Evolutionary conservation across 371 early-diverging fungal species (phyloP), one percentile per base, ranked within the genome.

Genomic region (Mortierella sp.): DNA sequence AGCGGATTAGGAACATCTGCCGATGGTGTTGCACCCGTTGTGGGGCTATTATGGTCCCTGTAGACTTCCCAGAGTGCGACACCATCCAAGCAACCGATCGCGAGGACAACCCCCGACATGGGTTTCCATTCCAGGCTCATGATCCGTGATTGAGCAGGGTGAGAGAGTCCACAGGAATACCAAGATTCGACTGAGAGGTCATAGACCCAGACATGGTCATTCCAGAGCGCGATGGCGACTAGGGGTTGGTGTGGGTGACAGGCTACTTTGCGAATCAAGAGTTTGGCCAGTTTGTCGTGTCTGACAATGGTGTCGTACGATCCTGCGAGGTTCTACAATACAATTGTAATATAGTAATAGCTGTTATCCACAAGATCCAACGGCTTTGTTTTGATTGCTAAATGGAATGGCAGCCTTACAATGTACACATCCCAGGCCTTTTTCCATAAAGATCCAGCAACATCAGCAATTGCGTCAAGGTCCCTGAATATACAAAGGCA

Each of bases 231-330:
- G 24, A 76, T 61, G 4, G 78, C 78, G 7, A 76, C 49, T 26
- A 76, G 43, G 9, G 65, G 62, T 43, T 65, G 78, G 23, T 70
- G 66, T 17, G 78, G 78, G 42, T 76, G 78, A 54, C 60, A 70
- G 4, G 78, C 70, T 2, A 76, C 55, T n/a, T 55, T 70, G 30
- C 70, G 64, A 55, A 70, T 76, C 54, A 69, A 43, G 7, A 69
- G 55, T 50, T 73, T 67, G 34, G 78, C 65, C 17, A 70, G 57
- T 49, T 61, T 65, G 62, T 72, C 72, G 58, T 63, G 57, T 15
- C 59, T 63, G 17, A 70, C 55, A 46, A 70, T 64, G 14, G 63
- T 53, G 17, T 54, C 52, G 50, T 58, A 60, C 23, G 62, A 51
- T 66, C 58, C 66, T 52, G 72, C 28, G 7, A 63, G n/a, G 27